Evolutionary conservation across 176 grass and related monocot species (phyloP).

Genomic region (Pontederia paniculata): DNA sequence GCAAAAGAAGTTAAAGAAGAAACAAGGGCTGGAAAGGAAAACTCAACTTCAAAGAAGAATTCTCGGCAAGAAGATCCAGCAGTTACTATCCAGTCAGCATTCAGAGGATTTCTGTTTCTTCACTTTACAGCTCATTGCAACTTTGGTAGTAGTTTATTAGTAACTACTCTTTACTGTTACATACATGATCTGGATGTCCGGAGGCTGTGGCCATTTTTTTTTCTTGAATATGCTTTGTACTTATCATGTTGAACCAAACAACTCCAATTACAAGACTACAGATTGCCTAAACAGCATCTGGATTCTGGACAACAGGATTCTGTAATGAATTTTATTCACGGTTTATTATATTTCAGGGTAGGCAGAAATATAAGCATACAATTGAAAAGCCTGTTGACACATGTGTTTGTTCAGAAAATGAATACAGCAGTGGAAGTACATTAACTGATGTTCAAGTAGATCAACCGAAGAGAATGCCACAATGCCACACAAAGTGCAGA

Average conservation of each 20-base stretch:
- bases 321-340: not conserved
- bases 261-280: no score
- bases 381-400: conserved; percentile 2
- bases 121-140: not conserved
- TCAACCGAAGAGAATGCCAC: conserved; percentile 47
- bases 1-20: not conserved
- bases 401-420: conserved; percentile 20
- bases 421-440: conserved; percentile 29
- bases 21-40: not conserved
- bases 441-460: conserved; percentile 68
- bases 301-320: not conserved
- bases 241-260: no score
- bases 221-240: no score
- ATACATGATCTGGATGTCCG: no score
- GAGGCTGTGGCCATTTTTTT: no score
- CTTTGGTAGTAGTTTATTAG: no score
- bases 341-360: conserved; percentile 31
- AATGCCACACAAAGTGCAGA: conserved; percentile 34
- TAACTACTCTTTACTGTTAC: no score
- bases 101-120: conserved; percentile 52
- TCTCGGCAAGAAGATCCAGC: conserved; percentile 26
- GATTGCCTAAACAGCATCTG: no score
- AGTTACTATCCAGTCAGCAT: conserved; percentile 49
- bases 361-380: conserved; percentile 26
- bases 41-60: not conserved